Percentiles rank a stretch among this genome's conserved stretches.
Evolutionary conservation across 2,329 filamentous ascomycete genomes (phyloP).

Genomic region (Basipetospora sp.): DNA sequence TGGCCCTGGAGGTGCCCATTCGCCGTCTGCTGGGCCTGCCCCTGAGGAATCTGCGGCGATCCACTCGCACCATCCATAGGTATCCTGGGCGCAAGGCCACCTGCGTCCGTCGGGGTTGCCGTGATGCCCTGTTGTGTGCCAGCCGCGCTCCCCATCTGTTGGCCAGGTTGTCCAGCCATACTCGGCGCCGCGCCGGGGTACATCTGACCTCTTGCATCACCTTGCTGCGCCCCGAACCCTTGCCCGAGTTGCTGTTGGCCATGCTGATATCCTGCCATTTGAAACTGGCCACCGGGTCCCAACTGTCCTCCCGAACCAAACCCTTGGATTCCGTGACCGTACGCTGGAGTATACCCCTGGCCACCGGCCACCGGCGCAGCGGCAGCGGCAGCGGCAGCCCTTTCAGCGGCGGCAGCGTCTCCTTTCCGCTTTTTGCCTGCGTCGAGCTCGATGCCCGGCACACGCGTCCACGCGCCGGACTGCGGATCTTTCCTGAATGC

Average conservation of each 20-base stretch:
- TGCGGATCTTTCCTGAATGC: conserved; percentile 45
- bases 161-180: neutral
- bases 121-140: neutral
- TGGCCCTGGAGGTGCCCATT: conserved; percentile 4
- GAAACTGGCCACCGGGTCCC: neutral
- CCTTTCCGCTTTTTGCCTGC: conserved; percentile 47
- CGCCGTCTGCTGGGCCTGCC: conserved; percentile 5
- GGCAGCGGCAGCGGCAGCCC: conserved; percentile 15
- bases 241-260: conserved; percentile 1
- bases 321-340: neutral
- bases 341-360: conserved; percentile 1
- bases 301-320: conserved; percentile 1
- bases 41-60: conserved; percentile 4
- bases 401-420: conserved; percentile 32
- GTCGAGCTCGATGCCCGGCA: conserved; percentile 43
- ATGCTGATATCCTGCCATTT: neutral
- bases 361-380: conserved; percentile 1
- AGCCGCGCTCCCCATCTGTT: neutral
- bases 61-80: neutral
- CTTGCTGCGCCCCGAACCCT: neutral
- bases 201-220: neutral
- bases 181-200: neutral
- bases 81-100: neutral
- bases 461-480: conserved; percentile 41
- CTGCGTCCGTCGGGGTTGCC: neutral